These are phyloP conservation scores for Pseudozyma sp. DNA, from an alignment of 1,284 basidiomycete species.

Conservation along the genomic window DNA sequence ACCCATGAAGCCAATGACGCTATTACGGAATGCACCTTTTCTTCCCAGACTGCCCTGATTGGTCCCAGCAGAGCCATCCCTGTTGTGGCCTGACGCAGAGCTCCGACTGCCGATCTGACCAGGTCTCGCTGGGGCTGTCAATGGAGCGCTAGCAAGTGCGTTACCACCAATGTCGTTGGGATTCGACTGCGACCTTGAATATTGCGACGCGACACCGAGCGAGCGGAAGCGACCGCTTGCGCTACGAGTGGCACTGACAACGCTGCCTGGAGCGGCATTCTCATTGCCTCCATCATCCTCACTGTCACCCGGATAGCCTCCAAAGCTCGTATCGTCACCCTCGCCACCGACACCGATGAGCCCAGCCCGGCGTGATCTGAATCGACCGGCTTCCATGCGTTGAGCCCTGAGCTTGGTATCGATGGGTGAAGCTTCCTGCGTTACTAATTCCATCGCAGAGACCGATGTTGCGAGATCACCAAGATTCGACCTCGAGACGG, in stretches of 20 bases:
- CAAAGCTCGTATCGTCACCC: constrained; percentile 19
- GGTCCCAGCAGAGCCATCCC: constrained; percentile 9
- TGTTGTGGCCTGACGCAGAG: constrained; percentile 2
- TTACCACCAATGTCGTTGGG: constrained; percentile 19
- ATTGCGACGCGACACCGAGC: constrained; percentile 16
- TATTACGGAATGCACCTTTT: constrained; percentile 45
- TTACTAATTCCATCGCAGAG: neutral
- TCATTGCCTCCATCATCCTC: constrained; percentile 30
- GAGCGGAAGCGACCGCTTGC: constrained; percentile 23
- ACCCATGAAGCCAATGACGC: constrained; percentile 46
- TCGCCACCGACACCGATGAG: constrained; percentile 28
- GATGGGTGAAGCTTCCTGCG: constrained; percentile 24
- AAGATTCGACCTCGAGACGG: constrained; percentile 38
- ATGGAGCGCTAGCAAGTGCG: constrained; percentile 14
- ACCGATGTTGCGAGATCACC: constrained; percentile 9
- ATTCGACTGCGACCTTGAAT: constrained; percentile 28
- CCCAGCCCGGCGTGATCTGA: constrained; percentile 29
- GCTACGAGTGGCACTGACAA: constrained; percentile 12
- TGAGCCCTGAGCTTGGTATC: constrained; percentile 30
- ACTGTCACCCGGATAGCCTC: constrained; percentile 5
- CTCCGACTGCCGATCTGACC: constrained; percentile 4
- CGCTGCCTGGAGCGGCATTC: constrained; percentile 26
- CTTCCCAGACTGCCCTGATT: constrained; percentile 21
- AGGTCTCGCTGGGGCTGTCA: constrained; percentile 7
- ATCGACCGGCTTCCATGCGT: constrained; percentile 28